Conservation (phyloP, 2,329 filamentous ascomycete species). For the Monosporascus sp. region DNA sequence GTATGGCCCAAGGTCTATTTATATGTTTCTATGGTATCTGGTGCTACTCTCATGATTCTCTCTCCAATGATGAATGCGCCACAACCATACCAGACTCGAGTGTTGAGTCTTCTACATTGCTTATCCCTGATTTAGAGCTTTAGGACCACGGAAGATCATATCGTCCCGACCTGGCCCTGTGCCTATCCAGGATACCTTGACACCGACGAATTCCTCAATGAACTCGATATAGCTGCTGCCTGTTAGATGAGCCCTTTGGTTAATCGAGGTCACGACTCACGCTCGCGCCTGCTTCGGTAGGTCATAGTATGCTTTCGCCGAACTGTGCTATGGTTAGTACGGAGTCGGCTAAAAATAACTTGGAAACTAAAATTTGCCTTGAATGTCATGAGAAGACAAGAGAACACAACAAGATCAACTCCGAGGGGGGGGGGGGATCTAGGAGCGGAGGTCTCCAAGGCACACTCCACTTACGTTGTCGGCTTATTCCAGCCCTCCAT, state of each 20-base stretch:
- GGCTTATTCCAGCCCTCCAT: conserved; percentile 3
- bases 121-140: neutral
- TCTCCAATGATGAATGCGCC: neutral
- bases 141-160: neutral
- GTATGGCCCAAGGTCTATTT: neutral
- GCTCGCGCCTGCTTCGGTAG: conserved; percentile 2
- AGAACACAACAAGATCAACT: too few relatives aligned
- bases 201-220: conserved; percentile 4
- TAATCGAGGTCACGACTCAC: neutral
- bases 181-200: conserved; percentile 1
- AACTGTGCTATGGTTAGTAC: neutral
- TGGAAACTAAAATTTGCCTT: too few relatives aligned
- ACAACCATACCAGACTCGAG: neutral
- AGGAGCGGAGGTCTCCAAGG: too few relatives aligned
- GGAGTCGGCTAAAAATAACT: too few relatives aligned
- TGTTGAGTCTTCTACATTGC: neutral
- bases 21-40: neutral
- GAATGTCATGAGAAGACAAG: too few relatives aligned
- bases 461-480: neutral
- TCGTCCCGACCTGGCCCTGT: neutral
- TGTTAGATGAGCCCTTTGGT: neutral
- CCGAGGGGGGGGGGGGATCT: too few relatives aligned
- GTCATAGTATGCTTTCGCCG: conserved; percentile 1
- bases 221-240: neutral
- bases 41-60: too few relatives aligned